These are phyloP conservation scores for Fragilaria radians DNA, from an alignment of 108 stramenopile genomes.

Conservation along the genomic window DNA sequence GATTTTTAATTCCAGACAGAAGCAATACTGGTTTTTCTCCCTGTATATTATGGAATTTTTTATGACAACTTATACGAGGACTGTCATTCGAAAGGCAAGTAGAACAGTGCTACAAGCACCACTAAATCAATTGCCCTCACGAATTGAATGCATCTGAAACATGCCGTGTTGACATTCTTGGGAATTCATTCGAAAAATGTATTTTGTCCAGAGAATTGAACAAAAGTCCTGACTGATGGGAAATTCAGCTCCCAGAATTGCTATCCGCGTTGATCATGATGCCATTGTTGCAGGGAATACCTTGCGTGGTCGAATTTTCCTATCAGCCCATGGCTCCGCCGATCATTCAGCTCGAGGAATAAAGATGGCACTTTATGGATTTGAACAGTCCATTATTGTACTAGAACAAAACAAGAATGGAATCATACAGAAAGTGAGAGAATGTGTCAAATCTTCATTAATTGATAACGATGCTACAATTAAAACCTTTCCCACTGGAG, in stretches of 20 bases:
- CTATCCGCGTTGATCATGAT: constrained; percentile 9
- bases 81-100: no score
- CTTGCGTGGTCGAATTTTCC: constrained; percentile 10
- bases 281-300: constrained; percentile 11
- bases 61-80: no score
- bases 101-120: no score
- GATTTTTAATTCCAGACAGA: no score
- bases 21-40: no score
- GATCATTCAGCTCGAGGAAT: constrained; percentile 3
- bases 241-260: constrained; percentile 11
- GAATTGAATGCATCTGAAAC: no score
- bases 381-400: neutral
- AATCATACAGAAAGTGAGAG: neutral
- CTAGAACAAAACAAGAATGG: neutral
- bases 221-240: no score
- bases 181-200: no score
- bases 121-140: no score
- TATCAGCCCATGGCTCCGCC: neutral
- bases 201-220: no score
- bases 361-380: constrained; percentile 9
- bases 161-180: no score
- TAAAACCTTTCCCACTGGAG: neutral
- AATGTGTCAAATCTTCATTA: constrained; percentile 3
- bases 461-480: neutral
- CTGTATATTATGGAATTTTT: no score